Evolutionary conservation across 345 rosid genomes (phyloP).

Genomic region (Moricandia arvensis): DNA sequence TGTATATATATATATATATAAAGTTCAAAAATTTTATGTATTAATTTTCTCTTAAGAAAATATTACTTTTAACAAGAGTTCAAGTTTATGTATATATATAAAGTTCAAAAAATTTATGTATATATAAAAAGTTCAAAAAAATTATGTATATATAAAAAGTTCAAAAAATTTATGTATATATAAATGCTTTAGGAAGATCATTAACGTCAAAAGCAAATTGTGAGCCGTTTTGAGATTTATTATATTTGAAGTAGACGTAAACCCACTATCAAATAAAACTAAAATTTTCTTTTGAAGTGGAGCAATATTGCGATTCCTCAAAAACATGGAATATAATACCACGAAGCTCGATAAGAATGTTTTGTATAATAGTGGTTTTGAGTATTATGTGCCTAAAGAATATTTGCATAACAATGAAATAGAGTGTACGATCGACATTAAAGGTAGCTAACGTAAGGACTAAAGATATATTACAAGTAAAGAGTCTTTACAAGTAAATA

Average conservation of each 20-base stretch:
- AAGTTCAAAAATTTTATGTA: too few species aligned
- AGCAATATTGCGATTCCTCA: not conserved
- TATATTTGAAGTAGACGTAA: slow-evolving; percentile 8
- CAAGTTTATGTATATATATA: too few species aligned
- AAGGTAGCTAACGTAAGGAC: slow-evolving; percentile 15
- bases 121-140: too few species aligned
- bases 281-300: not conserved
- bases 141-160: too few species aligned
- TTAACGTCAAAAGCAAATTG: not conserved
- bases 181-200: not conserved
- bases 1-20: too few species aligned
- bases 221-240: slow-evolving; percentile 16
- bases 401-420: slow-evolving; percentile 20
- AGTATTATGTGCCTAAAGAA: slow-evolving; percentile 29
- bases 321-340: not conserved
- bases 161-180: not conserved
- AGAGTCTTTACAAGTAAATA: not conserved
- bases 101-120: not conserved
- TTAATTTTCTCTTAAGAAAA: too few species aligned
- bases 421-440: slow-evolving; percentile 14
- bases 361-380: slow-evolving; percentile 27
- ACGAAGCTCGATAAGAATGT: slow-evolving; percentile 31
- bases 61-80: not conserved
- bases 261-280: not conserved
- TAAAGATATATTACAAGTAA: slow-evolving; percentile 32